These are phyloP conservation scores for Glycyrrhiza uralensis DNA, from an alignment of 306 rosid genomes.

Conservation along the genomic window DNA sequence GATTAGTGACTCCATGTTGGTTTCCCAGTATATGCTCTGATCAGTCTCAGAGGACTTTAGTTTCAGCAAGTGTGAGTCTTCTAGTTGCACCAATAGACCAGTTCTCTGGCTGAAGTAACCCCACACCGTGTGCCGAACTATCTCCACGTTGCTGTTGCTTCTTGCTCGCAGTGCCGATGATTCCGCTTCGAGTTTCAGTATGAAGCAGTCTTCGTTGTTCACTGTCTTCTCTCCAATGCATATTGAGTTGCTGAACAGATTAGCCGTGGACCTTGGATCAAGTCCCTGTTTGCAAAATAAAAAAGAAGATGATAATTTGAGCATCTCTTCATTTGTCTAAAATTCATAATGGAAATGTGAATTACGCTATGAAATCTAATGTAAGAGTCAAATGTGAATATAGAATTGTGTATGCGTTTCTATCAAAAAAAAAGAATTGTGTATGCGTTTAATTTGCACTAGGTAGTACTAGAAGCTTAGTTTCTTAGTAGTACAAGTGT, in stretches of 20 bases:
- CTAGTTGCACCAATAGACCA: slow-evolving; percentile 69
- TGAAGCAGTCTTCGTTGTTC: slow-evolving; percentile 75
- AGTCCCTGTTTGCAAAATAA: slow-evolving; percentile 66
- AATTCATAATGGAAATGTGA: neutral
- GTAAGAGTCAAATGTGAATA: neutral
- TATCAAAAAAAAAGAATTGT: too few species aligned
- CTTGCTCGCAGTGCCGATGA: slow-evolving; percentile 50
- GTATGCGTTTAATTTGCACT: neutral
- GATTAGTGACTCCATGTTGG: slow-evolving; percentile 73
- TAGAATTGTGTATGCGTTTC: neutral
- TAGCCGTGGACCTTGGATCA: slow-evolving; percentile 86
- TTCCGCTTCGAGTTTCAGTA: slow-evolving; percentile 66
- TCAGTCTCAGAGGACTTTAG: slow-evolving; percentile 48
- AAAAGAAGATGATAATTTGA: neutral
- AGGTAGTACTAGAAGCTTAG: too few species aligned
- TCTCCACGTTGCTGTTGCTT: slow-evolving; percentile 75
- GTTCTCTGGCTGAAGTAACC: slow-evolving; percentile 93
- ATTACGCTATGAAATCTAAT: neutral
- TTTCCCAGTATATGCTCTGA: slow-evolving; percentile 70
- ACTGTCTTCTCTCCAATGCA: slow-evolving; percentile 84
- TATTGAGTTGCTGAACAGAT: slow-evolving; percentile 54
- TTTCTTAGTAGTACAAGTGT: too few species aligned
- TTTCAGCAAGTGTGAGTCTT: slow-evolving; percentile 78
- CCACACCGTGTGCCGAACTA: slow-evolving; percentile 79
- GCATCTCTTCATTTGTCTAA: neutral